Evolutionary conservation across 257 asterid genomes (phyloP), one percentile per base, ranked within the genome.

Genomic region (Solanum boliviense): DNA sequence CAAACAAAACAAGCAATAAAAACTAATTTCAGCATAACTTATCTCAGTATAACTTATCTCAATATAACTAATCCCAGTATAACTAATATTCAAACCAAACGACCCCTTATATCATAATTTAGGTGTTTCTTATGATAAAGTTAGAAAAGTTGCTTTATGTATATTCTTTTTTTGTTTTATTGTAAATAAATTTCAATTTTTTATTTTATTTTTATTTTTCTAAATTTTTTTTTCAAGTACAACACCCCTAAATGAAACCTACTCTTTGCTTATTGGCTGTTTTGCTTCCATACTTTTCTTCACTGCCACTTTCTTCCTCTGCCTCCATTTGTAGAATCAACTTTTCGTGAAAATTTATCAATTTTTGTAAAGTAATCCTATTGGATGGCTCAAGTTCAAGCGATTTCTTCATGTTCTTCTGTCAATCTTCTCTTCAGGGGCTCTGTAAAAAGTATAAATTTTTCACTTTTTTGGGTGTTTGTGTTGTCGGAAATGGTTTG

Each of bases 381-480:
- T 2, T 27, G 2, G 84, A 95, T 95, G 98, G 94, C 94, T 89
- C 95, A 92, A 82, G 85, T 93, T 58, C 94, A 91, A 65, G 92
- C 96, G 21, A 84, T 92, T 38, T 92, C 92, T 71, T 92, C 94
- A 44, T 93, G 89, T 86, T 90, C 94, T 89, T 92, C 94, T 78
- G 13, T 91, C 88, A 90, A 89, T 91, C 91, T 89, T 71, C 87
- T 88, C 60, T 88, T 82, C 86, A 75, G 86, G 78, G 91, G 89
- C 84, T 89, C 93, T 74, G 89, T 48, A 88, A 89, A 87, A 92
- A 95, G 98, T 94, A 89, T 58, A 1, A 6, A 9, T 34, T 34
- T 48, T 73, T 71, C 25, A 60, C 23, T 72, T 32, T 39, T 39
- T 38, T 39, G 4, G n/a, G 84, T 16, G 35, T 27, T 25, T 79